These are phyloP conservation scores for Yamadazyma dendronema DNA, from an alignment of 1,139 yeast genomes.

Conservation along the genomic window DNA sequence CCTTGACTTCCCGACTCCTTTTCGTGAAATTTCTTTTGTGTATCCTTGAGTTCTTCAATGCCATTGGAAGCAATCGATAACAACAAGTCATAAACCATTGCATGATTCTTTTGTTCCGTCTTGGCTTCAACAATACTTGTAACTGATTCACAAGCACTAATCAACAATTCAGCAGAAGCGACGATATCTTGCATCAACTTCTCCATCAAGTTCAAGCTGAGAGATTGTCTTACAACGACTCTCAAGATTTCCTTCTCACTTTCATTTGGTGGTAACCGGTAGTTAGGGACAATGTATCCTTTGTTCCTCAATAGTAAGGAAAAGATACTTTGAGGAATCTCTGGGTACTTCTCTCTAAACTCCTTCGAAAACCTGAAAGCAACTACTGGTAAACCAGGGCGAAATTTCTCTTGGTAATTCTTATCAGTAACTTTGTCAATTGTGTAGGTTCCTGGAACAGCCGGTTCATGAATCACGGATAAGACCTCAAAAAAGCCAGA, in stretches of 20 bases:
- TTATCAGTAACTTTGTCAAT: conserved; percentile 2
- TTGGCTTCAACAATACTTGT: conserved; percentile 19
- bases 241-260: conserved; percentile 66
- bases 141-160: conserved; percentile 33
- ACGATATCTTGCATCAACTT: conserved; percentile 68
- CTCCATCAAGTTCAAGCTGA: conserved; percentile 71
- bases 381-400: conserved; percentile 86
- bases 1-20: conserved; percentile 22
- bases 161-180: conserved; percentile 53
- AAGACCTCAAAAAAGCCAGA: conserved; percentile 70
- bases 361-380: conserved; percentile 71
- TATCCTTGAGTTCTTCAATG: conserved; percentile 25
- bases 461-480: conserved; percentile 70
- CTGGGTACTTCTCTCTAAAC: conserved; percentile 62
- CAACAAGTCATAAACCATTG: conserved; percentile 32
- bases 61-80: conserved; percentile 42
- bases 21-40: conserved; percentile 21
- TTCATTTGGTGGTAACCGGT: conserved; percentile 69
- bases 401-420: conserved; percentile 40
- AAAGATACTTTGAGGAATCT: conserved; percentile 79
- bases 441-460: conserved; percentile 19
- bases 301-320: conserved; percentile 72
- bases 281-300: conserved; percentile 90
- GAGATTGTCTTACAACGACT: conserved; percentile 76
- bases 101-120: conserved; percentile 19